Evolutionary conservation across 805 yeast genomes (phyloP).

Genomic region (Saturnispora sekii): DNA sequence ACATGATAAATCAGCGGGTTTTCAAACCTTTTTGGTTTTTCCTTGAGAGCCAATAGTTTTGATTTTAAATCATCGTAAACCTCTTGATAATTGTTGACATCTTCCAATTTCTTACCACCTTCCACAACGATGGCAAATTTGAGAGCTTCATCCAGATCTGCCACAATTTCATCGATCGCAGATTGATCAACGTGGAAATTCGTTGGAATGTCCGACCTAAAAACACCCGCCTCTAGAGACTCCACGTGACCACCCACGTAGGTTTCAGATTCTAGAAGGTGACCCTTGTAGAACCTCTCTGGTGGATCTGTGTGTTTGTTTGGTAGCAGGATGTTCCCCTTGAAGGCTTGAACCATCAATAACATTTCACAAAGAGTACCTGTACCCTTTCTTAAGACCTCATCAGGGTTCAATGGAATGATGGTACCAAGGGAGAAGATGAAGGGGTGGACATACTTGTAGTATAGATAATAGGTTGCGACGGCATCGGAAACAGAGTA

Average conservation of each 20-base stretch:
- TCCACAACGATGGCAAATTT: constrained; percentile 80
- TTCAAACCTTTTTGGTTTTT: constrained; percentile 58
- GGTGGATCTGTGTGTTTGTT: constrained; percentile 90
- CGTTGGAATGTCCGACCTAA: constrained; percentile 74
- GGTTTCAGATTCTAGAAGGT: constrained; percentile 86
- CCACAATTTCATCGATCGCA: constrained; percentile 70
- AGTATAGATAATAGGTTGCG: constrained; percentile 91
- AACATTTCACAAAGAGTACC: constrained; percentile 98
- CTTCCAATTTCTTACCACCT: constrained; percentile 59
- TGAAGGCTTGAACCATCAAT: constrained; percentile 90
- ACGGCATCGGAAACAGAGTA: constrained; percentile 99
- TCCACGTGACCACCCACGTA: constrained; percentile 99
- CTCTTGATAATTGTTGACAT: constrained; percentile 74
- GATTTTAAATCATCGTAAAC: constrained; percentile 48
- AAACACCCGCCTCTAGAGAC: constrained; percentile 95
- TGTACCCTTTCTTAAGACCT: constrained; percentile 91
- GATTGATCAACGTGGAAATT: constrained; percentile 72
- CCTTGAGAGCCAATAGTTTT: constrained; percentile 48
- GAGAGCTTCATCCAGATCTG: constrained; percentile 65
- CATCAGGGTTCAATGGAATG: constrained; percentile 94
- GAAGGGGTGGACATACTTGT: constrained; percentile 95
- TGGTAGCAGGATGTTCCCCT: constrained; percentile 68
- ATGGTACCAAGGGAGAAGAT: constrained; percentile 92
- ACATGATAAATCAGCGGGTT: constrained; percentile 89
- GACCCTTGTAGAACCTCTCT: constrained; percentile 94